Evolutionary conservation across 2,329 filamentous ascomycete species (phyloP).

Genomic region (Cladosporium sp.): DNA sequence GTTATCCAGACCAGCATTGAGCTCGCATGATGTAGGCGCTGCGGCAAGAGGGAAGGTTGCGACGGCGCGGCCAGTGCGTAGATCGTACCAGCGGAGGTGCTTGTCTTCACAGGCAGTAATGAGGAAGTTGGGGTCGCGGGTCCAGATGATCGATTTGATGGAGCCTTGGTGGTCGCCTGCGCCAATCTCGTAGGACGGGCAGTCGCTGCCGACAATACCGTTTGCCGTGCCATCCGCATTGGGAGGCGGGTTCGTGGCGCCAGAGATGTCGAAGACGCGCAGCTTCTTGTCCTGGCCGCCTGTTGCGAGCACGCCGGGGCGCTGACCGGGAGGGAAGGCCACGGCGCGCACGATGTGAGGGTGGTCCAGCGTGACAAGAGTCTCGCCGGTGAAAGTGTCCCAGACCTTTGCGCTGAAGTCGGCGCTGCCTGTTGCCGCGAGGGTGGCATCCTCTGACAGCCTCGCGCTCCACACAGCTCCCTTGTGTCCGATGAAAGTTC

Average conservation of each 20-base stretch:
- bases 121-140: conserved; percentile 73
- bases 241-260: conserved; percentile 27
- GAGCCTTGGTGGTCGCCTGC: conserved; percentile 76
- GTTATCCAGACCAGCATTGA: conserved; percentile 64
- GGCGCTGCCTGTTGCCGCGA: conserved; percentile 88
- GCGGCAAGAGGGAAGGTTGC: conserved; percentile 76
- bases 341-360: conserved; percentile 93
- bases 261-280: conserved; percentile 81
- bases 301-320: conserved; percentile 74
- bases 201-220: not conserved
- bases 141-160: conserved; percentile 95
- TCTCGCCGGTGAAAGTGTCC: conserved; percentile 93
- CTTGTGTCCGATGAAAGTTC: conserved; percentile 96
- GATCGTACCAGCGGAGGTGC: conserved; percentile 89
- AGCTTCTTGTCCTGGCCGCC: conserved; percentile 96
- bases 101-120: conserved; percentile 90
- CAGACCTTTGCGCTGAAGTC: conserved; percentile 92
- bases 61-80: conserved; percentile 70
- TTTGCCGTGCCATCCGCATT: not conserved
- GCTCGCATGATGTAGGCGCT: conserved; percentile 86
- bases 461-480: conserved; percentile 96
- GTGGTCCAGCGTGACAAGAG: conserved; percentile 81
- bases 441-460: conserved; percentile 79
- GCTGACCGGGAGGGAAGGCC: conserved; percentile 67
- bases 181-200: conserved; percentile 80